Percentiles rank a stretch among this genome's conserved stretches.
Conservation (phyloP, 345 rosid genomes). For the Salix suchowensis region DNA sequence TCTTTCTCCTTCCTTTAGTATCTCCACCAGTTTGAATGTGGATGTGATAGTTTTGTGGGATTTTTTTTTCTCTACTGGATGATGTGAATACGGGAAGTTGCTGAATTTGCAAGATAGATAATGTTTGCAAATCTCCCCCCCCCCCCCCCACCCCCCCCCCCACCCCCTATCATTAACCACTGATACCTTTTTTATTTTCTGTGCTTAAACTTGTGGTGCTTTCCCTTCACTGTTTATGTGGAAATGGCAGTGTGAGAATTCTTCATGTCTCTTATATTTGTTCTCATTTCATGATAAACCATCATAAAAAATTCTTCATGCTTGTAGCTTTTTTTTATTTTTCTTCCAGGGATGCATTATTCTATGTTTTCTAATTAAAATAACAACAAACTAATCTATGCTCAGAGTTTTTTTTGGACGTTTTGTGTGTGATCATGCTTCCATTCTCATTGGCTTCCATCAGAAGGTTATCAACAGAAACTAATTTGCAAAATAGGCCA, state of each 20-base stretch:
- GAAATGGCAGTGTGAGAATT: neutral
- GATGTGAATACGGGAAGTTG: neutral
- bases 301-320: neutral
- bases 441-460: neutral
- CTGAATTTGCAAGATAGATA: neutral
- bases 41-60: neutral
- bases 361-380: neutral
- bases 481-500: neutral
- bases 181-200: neutral
- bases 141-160: neutral
- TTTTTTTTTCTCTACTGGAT: neutral
- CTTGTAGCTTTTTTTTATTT: neutral
- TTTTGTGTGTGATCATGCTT: neutral
- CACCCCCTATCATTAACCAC: neutral
- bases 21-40: neutral
- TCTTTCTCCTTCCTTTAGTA: neutral
- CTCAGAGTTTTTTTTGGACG: neutral
- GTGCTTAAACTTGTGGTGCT: neutral
- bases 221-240: neutral
- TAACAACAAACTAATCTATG: neutral
- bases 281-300: neutral
- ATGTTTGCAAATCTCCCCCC: neutral
- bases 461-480: neutral
- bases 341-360: neutral
- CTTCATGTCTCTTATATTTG: neutral